Evolutionary conservation across 2,329 filamentous ascomycete species (phyloP).

Genomic region (Talaromyces sp.): DNA sequence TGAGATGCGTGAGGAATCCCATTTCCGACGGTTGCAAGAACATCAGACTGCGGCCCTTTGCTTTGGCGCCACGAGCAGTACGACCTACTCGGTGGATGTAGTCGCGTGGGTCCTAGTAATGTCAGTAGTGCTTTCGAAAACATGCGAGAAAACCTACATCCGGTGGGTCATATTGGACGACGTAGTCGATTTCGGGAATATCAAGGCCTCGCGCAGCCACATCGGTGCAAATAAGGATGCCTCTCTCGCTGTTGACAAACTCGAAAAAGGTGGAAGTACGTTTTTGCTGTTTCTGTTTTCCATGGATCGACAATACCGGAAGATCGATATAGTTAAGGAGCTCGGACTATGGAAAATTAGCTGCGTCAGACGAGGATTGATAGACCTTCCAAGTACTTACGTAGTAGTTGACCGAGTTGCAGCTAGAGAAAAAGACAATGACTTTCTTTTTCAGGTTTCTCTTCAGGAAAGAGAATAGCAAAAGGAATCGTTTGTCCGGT

Average conservation of each 20-base stretch:
- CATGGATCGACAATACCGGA: constrained; percentile 65
- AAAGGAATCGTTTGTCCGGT: constrained; percentile 84
- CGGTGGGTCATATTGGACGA: constrained; percentile 90
- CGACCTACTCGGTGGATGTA: constrained; percentile 96
- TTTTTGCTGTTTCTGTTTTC: constrained; percentile 98
- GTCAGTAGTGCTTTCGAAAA: not conserved
- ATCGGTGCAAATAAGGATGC: constrained; percentile 91
- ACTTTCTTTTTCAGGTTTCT: constrained; percentile 93
- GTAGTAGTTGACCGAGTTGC: constrained; percentile 93
- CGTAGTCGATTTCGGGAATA: constrained; percentile 94
- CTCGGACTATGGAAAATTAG: constrained; percentile 59
- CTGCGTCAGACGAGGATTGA: not conserved
- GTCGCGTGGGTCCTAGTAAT: constrained; percentile 56
- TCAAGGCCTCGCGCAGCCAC: constrained; percentile 92
- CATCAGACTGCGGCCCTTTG: constrained; percentile 82
- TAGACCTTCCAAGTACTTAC: constrained; percentile 32
- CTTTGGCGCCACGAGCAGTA: constrained; percentile 78
- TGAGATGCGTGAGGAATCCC: constrained; percentile 85
- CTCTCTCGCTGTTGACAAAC: constrained; percentile 78
- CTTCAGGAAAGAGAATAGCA: constrained; percentile 92
- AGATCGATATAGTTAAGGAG: constrained; percentile 97
- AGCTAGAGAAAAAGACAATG: constrained; percentile 92
- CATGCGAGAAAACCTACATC: constrained; percentile 47
- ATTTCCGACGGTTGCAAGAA: constrained; percentile 91
- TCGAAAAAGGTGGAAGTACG: constrained; percentile 99